Evolutionary conservation across 768 basidiomycete genomes (phyloP).

Genomic region (Naematelia aurantialba): DNA sequence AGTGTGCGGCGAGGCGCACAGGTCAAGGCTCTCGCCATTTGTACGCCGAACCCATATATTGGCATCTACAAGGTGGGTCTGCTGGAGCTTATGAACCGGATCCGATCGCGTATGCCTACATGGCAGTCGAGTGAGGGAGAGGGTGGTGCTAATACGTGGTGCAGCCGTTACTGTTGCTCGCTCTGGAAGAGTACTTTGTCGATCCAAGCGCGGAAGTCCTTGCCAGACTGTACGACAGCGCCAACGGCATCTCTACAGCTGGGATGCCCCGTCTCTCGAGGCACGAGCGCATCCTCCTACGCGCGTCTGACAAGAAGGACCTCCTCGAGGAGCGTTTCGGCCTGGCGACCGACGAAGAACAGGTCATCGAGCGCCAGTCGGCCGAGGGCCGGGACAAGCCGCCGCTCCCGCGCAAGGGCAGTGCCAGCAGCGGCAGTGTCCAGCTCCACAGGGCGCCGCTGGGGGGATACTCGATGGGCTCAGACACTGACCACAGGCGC

Average conservation of each 20-base stretch:
- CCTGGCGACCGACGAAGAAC: slow-evolving; percentile 12
- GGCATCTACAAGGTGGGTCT: slow-evolving; percentile 82
- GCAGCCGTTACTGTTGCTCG: slow-evolving; percentile 86
- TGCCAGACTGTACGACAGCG: slow-evolving; percentile 81
- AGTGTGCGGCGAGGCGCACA: slow-evolving; percentile 81
- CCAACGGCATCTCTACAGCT: slow-evolving; percentile 86
- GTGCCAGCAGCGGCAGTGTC: not conserved
- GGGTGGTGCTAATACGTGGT: too few relatives aligned
- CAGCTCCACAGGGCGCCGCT: not conserved
- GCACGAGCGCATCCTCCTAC: slow-evolving; percentile 81
- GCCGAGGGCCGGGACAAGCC: not conserved
- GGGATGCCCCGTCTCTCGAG: slow-evolving; percentile 72
- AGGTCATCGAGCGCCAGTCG: not conserved
- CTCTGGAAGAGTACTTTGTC: slow-evolving; percentile 89
- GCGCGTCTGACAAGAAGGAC: slow-evolving; percentile 84
- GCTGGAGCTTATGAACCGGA: not conserved
- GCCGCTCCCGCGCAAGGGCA: slow-evolving; percentile 2
- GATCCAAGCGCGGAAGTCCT: slow-evolving; percentile 87
- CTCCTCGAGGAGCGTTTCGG: slow-evolving; percentile 80
- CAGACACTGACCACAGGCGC: slow-evolving; percentile 16
- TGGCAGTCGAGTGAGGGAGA: not conserved
- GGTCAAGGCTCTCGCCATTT: slow-evolving; percentile 91
- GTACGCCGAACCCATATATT: slow-evolving; percentile 87
- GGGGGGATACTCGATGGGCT: slow-evolving; percentile 6
- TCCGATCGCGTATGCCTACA: not conserved